Conservation (phyloP, 169 alveolate genomes). For the Cryptosporidium sp. region DNA sequence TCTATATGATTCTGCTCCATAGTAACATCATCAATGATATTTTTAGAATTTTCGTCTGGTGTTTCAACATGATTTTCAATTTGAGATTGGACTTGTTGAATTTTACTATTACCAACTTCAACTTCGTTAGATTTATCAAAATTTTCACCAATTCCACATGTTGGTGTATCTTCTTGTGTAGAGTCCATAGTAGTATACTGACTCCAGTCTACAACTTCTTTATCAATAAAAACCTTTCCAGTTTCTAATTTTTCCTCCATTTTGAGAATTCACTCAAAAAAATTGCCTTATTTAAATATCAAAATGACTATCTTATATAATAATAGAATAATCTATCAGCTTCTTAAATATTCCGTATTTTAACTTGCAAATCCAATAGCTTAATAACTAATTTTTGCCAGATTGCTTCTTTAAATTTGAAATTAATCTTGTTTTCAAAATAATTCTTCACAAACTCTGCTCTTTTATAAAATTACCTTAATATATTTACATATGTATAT, state of each 20-base stretch:
- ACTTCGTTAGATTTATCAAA: background rate
- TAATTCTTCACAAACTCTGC: background rate
- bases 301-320: slow-evolving; percentile 1
- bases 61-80: background rate
- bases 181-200: slow-evolving; percentile 52
- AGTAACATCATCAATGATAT: background rate
- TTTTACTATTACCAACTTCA: background rate
- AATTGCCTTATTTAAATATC: background rate
- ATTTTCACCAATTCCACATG: slow-evolving; percentile 47
- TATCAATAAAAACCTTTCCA: slow-evolving; percentile 23
- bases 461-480: background rate
- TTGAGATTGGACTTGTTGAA: background rate
- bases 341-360: background rate
- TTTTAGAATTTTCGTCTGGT: background rate
- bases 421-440: background rate
- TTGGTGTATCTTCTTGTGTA: slow-evolving; percentile 68
- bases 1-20: background rate
- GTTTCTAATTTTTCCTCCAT: slow-evolving; percentile 47
- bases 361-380: background rate
- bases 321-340: background rate
- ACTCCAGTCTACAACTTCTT: slow-evolving; percentile 39
- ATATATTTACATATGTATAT: slow-evolving; percentile 6
- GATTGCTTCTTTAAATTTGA: background rate
- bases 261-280: background rate
- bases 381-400: background rate